Conservation (phyloP, 1,139 yeast genomes). For the Keqinozyma sinolaborantium region DNA sequence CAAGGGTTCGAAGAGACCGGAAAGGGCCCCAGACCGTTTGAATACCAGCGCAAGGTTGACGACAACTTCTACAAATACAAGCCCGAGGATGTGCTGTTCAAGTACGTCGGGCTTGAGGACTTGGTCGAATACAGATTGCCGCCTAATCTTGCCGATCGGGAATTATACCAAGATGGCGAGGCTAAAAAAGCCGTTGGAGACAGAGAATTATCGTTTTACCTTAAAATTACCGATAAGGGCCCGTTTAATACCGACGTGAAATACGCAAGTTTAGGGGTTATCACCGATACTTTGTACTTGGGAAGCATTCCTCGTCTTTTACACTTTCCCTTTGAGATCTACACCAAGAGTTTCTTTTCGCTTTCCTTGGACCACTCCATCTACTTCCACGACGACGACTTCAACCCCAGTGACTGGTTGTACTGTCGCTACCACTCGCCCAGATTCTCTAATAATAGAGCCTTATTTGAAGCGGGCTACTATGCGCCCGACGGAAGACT, state of each 20-base stretch:
- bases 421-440: conserved; percentile 32
- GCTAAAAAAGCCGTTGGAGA: conserved; percentile 22
- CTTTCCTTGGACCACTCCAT: conserved; percentile 42
- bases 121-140: conserved; percentile 26
- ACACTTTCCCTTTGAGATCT: conserved; percentile 18
- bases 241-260: conserved; percentile 4
- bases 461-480: conserved; percentile 30
- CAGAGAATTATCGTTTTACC: conserved; percentile 30
- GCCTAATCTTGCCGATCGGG: conserved; percentile 20
- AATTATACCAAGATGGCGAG: conserved; percentile 14
- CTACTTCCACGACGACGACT: conserved; percentile 40
- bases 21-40: conserved; percentile 25
- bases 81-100: conserved; percentile 16
- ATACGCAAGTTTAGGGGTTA: conserved; percentile 21
- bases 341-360: conserved; percentile 27
- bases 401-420: conserved; percentile 40
- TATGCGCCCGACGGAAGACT: conserved; percentile 31
- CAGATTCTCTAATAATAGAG: conserved; percentile 37
- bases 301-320: conserved; percentile 25
- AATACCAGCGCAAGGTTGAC: conserved; percentile 29
- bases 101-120: conserved; percentile 14
- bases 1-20: conserved; percentile 11
- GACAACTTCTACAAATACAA: conserved; percentile 23
- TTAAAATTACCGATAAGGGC: conserved; percentile 23
- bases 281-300: conserved; percentile 35